Conservation (phyloP, 768 basidiomycete species). For the Hericium alpestre region DNA sequence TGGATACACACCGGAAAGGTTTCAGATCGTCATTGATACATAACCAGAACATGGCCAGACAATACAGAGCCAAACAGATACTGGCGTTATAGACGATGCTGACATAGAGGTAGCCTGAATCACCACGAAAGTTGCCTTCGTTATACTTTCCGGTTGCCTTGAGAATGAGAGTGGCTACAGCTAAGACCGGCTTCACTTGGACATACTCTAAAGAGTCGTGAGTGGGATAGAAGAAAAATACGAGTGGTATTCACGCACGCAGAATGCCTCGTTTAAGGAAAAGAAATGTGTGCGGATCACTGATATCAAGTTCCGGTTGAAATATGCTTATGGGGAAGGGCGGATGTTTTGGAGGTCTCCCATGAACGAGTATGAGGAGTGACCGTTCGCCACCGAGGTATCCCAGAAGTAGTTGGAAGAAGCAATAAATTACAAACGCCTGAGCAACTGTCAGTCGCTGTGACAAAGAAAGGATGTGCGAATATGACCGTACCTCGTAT, state of each 20-base stretch:
- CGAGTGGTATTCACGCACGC: constrained; percentile 39
- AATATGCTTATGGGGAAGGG: constrained; percentile 83
- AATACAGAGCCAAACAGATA: constrained; percentile 75
- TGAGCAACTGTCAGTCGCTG: constrained; percentile 16
- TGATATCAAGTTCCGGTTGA: constrained; percentile 78
- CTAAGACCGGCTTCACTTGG: constrained; percentile 87
- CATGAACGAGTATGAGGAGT: constrained; percentile 83
- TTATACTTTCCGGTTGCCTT: constrained; percentile 82
- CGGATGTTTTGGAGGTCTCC: constrained; percentile 78
- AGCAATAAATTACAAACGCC: constrained; percentile 94
- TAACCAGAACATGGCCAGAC: constrained; percentile 95
- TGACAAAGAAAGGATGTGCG: neutral
- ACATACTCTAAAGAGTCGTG: constrained; percentile 68
- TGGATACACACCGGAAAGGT: constrained; percentile 61
- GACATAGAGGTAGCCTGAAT: constrained; percentile 87
- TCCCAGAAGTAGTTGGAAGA: constrained; percentile 71
- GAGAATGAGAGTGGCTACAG: constrained; percentile 71
- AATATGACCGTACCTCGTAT: constrained; percentile 63
- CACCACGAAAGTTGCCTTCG: constrained; percentile 77
- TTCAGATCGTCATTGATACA: constrained; percentile 82
- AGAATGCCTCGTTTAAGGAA: constrained; percentile 92
- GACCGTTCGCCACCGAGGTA: constrained; percentile 92
- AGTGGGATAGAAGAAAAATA: neutral
- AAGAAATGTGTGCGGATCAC: constrained; percentile 90
- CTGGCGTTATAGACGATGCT: constrained; percentile 77